Evolutionary conservation across 2,329 filamentous ascomycete genomes (phyloP).

Genomic region (Penicillium sp.): DNA sequence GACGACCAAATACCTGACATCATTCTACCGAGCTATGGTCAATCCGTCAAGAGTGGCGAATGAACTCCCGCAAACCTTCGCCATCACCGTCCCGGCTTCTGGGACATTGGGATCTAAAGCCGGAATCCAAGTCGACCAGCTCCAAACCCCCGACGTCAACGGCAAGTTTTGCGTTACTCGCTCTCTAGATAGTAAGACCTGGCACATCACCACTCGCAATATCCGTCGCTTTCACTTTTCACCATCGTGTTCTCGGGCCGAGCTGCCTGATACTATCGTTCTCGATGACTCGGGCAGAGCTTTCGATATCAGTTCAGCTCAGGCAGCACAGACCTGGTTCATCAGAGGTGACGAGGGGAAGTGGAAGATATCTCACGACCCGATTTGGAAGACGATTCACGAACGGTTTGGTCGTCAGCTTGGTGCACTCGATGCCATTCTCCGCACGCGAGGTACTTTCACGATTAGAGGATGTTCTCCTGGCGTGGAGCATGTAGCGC

Average conservation of each 20-base stretch:
- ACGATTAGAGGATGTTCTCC: constrained; percentile 37
- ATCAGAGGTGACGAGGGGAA: constrained; percentile 19
- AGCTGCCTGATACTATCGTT: constrained; percentile 17
- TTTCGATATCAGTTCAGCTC: constrained; percentile 18
- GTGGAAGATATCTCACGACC: constrained; percentile 25
- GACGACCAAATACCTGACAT: constrained; percentile 51
- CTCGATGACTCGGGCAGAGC: constrained; percentile 18
- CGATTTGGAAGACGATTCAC: constrained; percentile 28
- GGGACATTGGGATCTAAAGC: constrained; percentile 55
- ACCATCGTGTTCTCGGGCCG: neutral
- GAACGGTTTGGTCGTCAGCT: constrained; percentile 51
- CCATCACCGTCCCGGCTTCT: constrained; percentile 53
- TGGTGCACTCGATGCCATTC: constrained; percentile 56
- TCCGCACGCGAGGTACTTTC: constrained; percentile 51
- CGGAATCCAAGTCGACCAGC: constrained; percentile 53
- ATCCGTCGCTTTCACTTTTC: constrained; percentile 45
- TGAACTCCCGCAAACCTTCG: constrained; percentile 43
- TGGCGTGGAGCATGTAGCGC: constrained; percentile 41
- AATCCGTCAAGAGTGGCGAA: neutral
- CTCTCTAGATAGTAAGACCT: constrained; percentile 26
- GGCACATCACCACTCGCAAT: constrained; percentile 47
- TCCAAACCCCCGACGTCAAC: constrained; percentile 53
- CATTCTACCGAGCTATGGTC: constrained; percentile 49
- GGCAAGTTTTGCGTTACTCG: constrained; percentile 51
- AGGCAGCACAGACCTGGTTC: constrained; percentile 25